Evolutionary conservation across 495 filamentous ascomycete species (phyloP).

Genomic region (Paragyromitra xinjiangensis): DNA sequence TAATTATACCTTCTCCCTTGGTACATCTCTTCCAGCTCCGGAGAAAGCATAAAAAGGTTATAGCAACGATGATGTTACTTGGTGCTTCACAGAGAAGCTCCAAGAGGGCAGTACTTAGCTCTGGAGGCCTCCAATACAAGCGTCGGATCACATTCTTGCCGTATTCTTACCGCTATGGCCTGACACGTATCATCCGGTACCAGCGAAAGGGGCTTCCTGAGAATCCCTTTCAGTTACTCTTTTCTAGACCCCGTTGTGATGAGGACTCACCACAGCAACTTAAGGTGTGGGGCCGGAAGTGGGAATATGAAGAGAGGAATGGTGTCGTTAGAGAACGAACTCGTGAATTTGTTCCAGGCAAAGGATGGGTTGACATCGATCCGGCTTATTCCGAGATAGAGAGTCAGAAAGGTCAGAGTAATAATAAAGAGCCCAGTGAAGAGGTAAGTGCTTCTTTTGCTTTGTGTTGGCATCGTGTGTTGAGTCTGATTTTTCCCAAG

Average conservation of each 20-base stretch:
- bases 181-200: neutral
- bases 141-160: conserved; percentile 27
- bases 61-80: conserved; percentile 5
- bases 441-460: conserved; percentile 11
- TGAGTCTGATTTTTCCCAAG: conserved; percentile 7
- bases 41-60: neutral
- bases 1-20: neutral
- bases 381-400: neutral
- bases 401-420: neutral
- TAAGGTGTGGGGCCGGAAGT: conserved; percentile 6
- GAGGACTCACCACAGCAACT: neutral
- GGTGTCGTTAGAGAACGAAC: conserved; percentile 24
- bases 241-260: neutral
- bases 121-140: neutral
- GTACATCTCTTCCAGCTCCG: neutral
- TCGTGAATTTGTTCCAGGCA: conserved; percentile 36
- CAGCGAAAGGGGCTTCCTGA: conserved; percentile 9
- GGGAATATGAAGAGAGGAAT: conserved; percentile 28
- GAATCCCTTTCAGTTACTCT: conserved; percentile 1
- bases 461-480: neutral
- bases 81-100: neutral
- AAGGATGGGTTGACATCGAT: conserved; percentile 30
- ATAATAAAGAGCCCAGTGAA: neutral
- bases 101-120: neutral
- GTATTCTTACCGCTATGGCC: neutral